These are phyloP conservation scores for Aureobasidium musti DNA, from an alignment of 2,329 filamentous ascomycete species.

Conservation along the genomic window DNA sequence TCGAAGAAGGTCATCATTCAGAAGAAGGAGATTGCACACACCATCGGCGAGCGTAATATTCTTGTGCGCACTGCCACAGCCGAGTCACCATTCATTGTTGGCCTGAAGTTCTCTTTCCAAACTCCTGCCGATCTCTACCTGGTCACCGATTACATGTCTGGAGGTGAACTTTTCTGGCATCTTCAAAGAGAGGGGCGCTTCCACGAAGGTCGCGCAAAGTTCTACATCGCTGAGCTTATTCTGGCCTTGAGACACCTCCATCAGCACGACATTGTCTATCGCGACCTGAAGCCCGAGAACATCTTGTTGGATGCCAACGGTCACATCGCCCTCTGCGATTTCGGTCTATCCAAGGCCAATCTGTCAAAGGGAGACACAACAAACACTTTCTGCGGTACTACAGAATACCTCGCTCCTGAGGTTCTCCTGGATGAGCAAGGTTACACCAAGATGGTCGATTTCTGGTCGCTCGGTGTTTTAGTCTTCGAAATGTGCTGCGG, in stretches of 20 bases:
- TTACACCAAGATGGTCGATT: conserved; percentile 99
- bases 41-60: conserved; percentile 94
- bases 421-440: conserved; percentile 94
- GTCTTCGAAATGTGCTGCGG: conserved; percentile 99
- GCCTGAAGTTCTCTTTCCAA: conserved; percentile 98
- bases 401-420: conserved; percentile 94
- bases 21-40: conserved; percentile 98
- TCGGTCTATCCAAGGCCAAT: conserved; percentile 96
- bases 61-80: conserved; percentile 93
- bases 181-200: conserved; percentile 96
- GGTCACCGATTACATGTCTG: conserved; percentile 99
- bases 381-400: conserved; percentile 98
- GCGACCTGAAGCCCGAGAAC: conserved; percentile 96
- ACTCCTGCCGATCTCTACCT: conserved; percentile 94
- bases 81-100: conserved; percentile 96
- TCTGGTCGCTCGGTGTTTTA: conserved; percentile 95
- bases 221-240: conserved; percentile 98
- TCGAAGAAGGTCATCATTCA: conserved; percentile 99
- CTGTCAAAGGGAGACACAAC: conserved; percentile 96
- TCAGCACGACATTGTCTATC: conserved; percentile 96
- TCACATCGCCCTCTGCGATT: conserved; percentile 96
- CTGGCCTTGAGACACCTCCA: conserved; percentile 93
- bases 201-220: conserved; percentile 91
- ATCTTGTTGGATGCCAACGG: conserved; percentile 96
- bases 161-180: conserved; percentile 98